Base-by-base conservation (phyloP, 768 basidiomycete species). In the Lentinula guzmanii region DNA sequence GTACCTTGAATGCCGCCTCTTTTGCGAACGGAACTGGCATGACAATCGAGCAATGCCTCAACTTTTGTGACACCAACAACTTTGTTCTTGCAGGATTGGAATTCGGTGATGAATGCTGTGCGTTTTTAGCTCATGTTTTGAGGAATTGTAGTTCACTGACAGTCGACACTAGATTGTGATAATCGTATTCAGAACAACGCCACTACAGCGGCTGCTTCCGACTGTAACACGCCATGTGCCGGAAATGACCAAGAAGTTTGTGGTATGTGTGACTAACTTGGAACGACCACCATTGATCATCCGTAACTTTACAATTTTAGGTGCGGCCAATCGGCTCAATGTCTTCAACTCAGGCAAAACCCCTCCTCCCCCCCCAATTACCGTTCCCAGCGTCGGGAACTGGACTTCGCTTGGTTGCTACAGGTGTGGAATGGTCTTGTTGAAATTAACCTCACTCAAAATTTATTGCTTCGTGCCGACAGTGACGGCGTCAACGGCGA, bases 331-430 rank as follows among this genome's bases (percentile, higher is more conserved):
- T 68, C 80, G 78, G 31, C 76, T 90, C 13, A 86, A 85, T 65
- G 69, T 90, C 4, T 91, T 84, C 72, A 84, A 79, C 80, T 87
- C 79, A 64, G 87, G 88, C 16, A 71, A 71, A 34, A 59, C 75
- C 11, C 84, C 88, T 31, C 83, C 89, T 13, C 64, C 83, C 0
- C 70, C 80, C 13, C 88, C 90, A 0, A 64, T 73, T 16, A 83
- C 81, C 24, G 78, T 81, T 0, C 74, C 79, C 4, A 81, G 70
- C 52, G 79, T 86, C 34, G 89, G 87, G 4, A 74, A 80, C 33
- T 91, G 90, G 89, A 69, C 74, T 5, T 86, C 84, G 0, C 78
- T 91, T 34, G 90, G 90, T n/a, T 92, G 90, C 69, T 90, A 82
- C 74, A 86, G 75, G 89, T 87, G 66, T 62, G 77, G 67, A 15